Base-by-base conservation (phyloP, 2,329 filamentous ascomycete genomes). In the Lachnellula willkommii region DNA sequence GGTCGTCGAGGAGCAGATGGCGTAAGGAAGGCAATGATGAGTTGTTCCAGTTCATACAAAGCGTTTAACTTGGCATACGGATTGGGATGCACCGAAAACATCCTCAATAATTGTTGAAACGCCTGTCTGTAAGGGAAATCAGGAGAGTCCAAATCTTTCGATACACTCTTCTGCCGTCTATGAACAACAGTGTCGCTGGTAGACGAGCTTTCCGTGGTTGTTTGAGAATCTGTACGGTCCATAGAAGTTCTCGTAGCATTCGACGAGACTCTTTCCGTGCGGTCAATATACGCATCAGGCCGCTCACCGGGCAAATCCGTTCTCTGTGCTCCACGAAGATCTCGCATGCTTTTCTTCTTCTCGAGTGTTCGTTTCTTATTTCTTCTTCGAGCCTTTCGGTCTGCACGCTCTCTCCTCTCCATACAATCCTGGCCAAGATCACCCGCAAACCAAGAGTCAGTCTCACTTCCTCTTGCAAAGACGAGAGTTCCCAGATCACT, bases 401-500 rank as follows among this genome's bases (percentile, higher is more conserved):
- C 65, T 12, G 57, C 55, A 3, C 79, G 76, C 50, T 85, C 80
- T 49, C 79, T 81, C 26, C 82, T 77, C 51, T 85, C 82, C 47
- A 85, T 83, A 66, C 83, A 86, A 61, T 86, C 76, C 63, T 86
- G 81, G 2, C 84, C 83, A 6, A 91, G 71, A 14, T 82, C 81
- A 52, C 82, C 78, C 63, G 66, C 68, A 57, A 96, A 94, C 88
- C 93, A 96, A 3, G 79, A 79, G 70, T 97, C 94, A 0, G 93
- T 97, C 74, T 99, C 94, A 43, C 91, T 95, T 3, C 94, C 94
- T 50, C 83, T 77, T 40, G 85, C 81, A 52, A 95, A 94, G 1
- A 96, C 87, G 32, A 90, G 82, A 42, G 87, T 91, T 5, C 92
- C 91, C 4, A 97, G 78, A 69, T 99, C 94, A 50, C 93, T 97